phyloP scores from a whole-genome alignment of 306 rosid species.

The Lathyrus sativus region DNA sequence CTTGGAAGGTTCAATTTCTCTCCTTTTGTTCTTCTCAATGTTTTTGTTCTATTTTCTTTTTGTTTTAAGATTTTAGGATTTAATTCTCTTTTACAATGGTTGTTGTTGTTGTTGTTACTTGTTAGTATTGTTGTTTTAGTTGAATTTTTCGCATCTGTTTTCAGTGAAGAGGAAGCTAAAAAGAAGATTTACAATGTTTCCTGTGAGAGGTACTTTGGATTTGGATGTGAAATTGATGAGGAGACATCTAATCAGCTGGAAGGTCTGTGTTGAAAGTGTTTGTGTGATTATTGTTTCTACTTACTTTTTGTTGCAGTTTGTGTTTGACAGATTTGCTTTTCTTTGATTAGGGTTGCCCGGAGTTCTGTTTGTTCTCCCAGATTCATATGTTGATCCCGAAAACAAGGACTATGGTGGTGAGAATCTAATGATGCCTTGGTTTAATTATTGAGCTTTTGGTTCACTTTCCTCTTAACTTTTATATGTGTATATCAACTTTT shows the following conservation, averaged over 20 bases:
- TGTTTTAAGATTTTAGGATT: neutral
- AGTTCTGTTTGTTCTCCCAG: slow-evolving; percentile 78
- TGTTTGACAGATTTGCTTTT: neutral
- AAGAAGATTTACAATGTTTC: slow-evolving; percentile 83
- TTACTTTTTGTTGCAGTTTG: neutral
- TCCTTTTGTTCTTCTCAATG: neutral
- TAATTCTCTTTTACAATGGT: neutral
- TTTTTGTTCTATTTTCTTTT: neutral
- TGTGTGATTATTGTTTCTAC: neutral
- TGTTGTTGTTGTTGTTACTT: neutral
- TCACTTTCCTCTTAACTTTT: neutral
- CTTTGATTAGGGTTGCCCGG: slow-evolving; percentile 65
- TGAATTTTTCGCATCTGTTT: slow-evolving; percentile 2
- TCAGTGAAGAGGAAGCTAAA: slow-evolving; percentile 89
- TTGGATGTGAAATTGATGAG: slow-evolving; percentile 87
- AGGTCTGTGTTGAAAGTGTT: slow-evolving; percentile 43
- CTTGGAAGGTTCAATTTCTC: slow-evolving; percentile 51
- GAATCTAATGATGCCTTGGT: slow-evolving; percentile 14
- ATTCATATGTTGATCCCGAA: slow-evolving; percentile 85
- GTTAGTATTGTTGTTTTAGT: slow-evolving; percentile 19
- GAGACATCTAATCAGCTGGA: slow-evolving; percentile 87
- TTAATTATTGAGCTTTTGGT: neutral
- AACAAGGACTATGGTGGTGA: slow-evolving; percentile 85
- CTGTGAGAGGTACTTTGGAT: slow-evolving; percentile 80
- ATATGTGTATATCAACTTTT: neutral